Evolutionary conservation across 352 stramenopile genomes (phyloP).

Genomic region (Phytophthora brassicae): DNA sequence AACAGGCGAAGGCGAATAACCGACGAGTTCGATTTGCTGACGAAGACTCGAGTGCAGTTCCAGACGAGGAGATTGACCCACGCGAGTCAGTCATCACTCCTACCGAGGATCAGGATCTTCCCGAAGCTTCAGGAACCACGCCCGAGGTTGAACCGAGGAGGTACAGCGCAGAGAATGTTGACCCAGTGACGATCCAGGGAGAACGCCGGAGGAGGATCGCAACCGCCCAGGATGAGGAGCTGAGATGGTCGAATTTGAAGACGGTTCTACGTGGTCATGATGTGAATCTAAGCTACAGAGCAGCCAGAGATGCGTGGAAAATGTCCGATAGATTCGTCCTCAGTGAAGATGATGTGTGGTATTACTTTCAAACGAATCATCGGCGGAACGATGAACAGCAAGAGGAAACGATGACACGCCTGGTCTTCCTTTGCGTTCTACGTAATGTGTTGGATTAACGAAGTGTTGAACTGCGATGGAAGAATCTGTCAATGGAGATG

Average conservation of each 20-base stretch:
- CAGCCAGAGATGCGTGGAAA: constrained; percentile 3
- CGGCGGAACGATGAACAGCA: not conserved
- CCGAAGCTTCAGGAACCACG: not conserved
- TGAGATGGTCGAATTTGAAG: constrained; percentile 7
- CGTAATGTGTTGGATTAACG: constrained; percentile 11
- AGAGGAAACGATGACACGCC: not conserved
- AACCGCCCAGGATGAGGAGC: constrained; percentile 12
- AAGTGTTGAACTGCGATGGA: constrained; percentile 13
- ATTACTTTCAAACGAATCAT: not conserved
- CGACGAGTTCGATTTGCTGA: constrained; percentile 2
- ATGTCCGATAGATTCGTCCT: constrained; percentile 1
- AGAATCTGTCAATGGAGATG: no score
- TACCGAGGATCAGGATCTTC: not conserved
- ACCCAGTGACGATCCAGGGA: constrained; percentile 5
- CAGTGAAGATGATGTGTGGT: constrained; percentile 9
- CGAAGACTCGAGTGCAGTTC: not conserved
- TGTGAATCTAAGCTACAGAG: not conserved
- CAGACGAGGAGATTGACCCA: not conserved
- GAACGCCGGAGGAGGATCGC: constrained; percentile 8
- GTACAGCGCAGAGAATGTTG: not conserved
- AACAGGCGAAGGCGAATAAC: not conserved
- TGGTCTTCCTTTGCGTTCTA: no score
- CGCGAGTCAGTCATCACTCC: not conserved
- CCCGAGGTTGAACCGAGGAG: not conserved
- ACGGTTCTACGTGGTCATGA: constrained; percentile 2